A percentile compares a stretch with the other conserved stretches of the same genome.
phyloP scores from a whole-genome alignment of 768 basidiomycete genomes.

The Mycena vitilis region DNA sequence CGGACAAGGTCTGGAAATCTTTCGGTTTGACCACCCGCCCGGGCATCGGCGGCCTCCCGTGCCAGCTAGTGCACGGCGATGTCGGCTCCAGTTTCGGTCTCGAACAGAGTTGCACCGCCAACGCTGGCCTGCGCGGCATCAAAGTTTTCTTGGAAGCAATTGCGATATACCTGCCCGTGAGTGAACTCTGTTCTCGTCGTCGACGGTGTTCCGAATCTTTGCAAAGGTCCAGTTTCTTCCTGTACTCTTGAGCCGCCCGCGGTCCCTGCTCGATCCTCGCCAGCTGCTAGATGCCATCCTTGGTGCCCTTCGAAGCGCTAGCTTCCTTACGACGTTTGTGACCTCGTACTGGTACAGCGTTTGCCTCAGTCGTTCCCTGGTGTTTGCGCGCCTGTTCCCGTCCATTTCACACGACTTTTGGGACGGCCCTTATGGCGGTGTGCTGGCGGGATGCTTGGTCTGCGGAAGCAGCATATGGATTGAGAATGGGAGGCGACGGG shows the following conservation, averaged over 20 bases:
- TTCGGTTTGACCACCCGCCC: conserved; percentile 65
- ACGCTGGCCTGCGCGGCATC: conserved; percentile 63
- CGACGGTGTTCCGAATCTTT: conserved; percentile 4
- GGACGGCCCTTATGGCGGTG: conserved; percentile 80
- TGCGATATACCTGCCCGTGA: conserved; percentile 77
- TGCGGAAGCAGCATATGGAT: conserved; percentile 86
- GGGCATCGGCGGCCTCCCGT: conserved; percentile 78
- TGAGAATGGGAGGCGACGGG: conserved; percentile 75
- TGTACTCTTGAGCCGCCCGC: conserved; percentile 68
- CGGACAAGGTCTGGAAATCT: conserved; percentile 64
- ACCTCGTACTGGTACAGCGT: conserved; percentile 77
- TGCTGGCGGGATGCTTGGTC: conserved; percentile 72
- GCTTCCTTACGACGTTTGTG: conserved; percentile 80
- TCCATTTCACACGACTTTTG: conserved; percentile 80
- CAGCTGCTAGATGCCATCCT: conserved; percentile 56
- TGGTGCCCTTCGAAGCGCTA: conserved; percentile 71
- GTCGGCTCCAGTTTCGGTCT: conserved; percentile 60
- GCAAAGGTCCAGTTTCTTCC: conserved; percentile 79
- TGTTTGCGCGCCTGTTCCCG: conserved; percentile 73
- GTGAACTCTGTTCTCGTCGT: conserved; percentile 38
- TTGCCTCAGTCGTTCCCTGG: conserved; percentile 75
- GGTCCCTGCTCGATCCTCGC: conserved; percentile 58
- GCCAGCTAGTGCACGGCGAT: conserved; percentile 74
- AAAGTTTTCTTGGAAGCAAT: conserved; percentile 73
- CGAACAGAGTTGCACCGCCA: conserved; percentile 68